Evolutionary conservation across 495 filamentous ascomycete species (phyloP), one percentile per base, ranked within the genome.

Genomic region (Penicillium malachiteum): DNA sequence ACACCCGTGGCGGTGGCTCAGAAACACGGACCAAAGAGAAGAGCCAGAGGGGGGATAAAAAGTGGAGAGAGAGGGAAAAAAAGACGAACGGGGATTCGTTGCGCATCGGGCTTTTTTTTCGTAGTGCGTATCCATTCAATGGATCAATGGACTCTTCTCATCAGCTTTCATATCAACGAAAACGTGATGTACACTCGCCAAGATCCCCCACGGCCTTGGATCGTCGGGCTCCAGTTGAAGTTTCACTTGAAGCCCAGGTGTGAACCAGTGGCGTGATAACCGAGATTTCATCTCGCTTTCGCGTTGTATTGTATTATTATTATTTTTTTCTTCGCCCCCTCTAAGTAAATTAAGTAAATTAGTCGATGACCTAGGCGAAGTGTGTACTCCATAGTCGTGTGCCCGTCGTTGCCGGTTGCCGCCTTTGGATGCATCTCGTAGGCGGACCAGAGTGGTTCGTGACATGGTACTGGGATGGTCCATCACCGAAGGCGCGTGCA

Each of bases 1-100:
- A 55, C 59, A 52, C 12, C 55, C 64, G 64, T 67, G 64, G 64
- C 64, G 64, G 61, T 67, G 64, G 61, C 61, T 67, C 56, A 54
- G 57, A 58, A 31, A 52, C 33, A 44, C 54, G 31, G 2, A 37
- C 39, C 34, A 56, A 45, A 52, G 53, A 38, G 26, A n/a, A 26
- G 40, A 56, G 42, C 16, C 44, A 55, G 26, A 39, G 11, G 48
- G 48, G 31, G 40, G 46, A 38, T 3, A 26, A 42, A 32, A 35
- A 7, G 35, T 41, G 50, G 52, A 54, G 10, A 52, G 18, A 42
- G 6, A 3, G 48, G 54, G 56, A 59, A 58, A 52, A 55, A 33
- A 17, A 32, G 3, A 13, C 10, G 30, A 32, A 49, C 47, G 31
- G 34, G 6, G 14, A 40, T 40, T 38, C 45, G n/a, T 26, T 50